Percentiles rank a stretch among this genome's conserved stretches.
Conservation (phyloP, 495 filamentous ascomycete species). For the Cryomyces antarcticus region DNA sequence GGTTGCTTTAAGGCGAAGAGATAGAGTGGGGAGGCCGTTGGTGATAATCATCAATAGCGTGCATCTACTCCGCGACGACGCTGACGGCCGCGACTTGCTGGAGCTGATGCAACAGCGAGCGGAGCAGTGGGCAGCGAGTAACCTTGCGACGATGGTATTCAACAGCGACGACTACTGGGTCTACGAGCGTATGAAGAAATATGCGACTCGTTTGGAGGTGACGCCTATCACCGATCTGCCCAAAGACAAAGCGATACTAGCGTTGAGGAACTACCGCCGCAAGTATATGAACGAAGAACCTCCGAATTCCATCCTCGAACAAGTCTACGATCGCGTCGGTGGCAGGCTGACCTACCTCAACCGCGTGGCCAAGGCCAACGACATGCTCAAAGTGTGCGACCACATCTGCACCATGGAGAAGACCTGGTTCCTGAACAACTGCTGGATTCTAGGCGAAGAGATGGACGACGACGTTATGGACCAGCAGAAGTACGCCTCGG, state of each 20-base stretch:
- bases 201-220: slow-evolving; percentile 82
- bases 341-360: slow-evolving; percentile 74
- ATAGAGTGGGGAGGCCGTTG: slow-evolving; percentile 40
- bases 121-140: slow-evolving; percentile 83
- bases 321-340: slow-evolving; percentile 69
- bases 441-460: slow-evolving; percentile 73
- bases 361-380: slow-evolving; percentile 56
- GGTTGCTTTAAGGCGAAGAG: slow-evolving; percentile 48
- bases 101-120: slow-evolving; percentile 91
- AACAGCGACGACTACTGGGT: slow-evolving; percentile 97
- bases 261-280: slow-evolving; percentile 52
- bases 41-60: slow-evolving; percentile 80
- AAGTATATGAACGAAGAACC: slow-evolving; percentile 44
- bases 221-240: slow-evolving; percentile 63
- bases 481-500: slow-evolving; percentile 87
- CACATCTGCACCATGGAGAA: slow-evolving; percentile 66
- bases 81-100: slow-evolving; percentile 73
- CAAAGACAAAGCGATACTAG: slow-evolving; percentile 51
- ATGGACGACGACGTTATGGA: slow-evolving; percentile 99
- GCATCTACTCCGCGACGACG: slow-evolving; percentile 77
- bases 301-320: slow-evolving; percentile 33
- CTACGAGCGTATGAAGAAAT: slow-evolving; percentile 77
- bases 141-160: slow-evolving; percentile 73
- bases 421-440: slow-evolving; percentile 81
- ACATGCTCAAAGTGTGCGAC: slow-evolving; percentile 62